Base-by-base conservation (phyloP, 495 filamentous ascomycete species). In the Amniculicola lignicola region DNA sequence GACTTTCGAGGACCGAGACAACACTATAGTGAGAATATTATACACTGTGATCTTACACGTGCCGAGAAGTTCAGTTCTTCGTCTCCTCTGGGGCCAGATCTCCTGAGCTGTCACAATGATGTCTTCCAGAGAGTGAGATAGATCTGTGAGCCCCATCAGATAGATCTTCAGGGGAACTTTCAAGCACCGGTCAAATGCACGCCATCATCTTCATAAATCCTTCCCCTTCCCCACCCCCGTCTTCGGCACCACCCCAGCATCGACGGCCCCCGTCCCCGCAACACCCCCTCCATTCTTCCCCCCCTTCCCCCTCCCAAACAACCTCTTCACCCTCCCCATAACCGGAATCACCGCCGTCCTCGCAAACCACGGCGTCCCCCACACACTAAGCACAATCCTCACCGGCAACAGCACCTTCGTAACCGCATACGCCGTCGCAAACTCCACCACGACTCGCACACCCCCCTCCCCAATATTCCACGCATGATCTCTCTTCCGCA, bases 281-380 rank as follows among this genome's bases (percentile, higher is more conserved):
- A 36, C 66, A 11, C 31, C 45, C 9, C 27, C 14, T 24, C 9
- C 22, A 1, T 21, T 16, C 39, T 66, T 51, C 69, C 15, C 57
- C 64, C 45, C 57, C 72, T 48, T 61, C 10, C 51, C 53, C 14
- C 44, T 68, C 37, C 73, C 46, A 51, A 82, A 72, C 16, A 79
- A 29, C 45, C 67, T 66, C 54, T 61, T 68, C 2, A 74, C 56
- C 19, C 67, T 47, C 24, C 62, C 70, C 19, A 66, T 71, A 5
- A 76, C 35, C 6, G 80, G 78, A 5, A 75, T 72, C 11, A 90
- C 70, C 16, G 85, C 70, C 21, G 77, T 70, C 42, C 83, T 79
- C 16, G 93, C 92, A 77, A 96, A 93, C 91, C 90, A 96, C 36
- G 93, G 93, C 46, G 93, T 96, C 12, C 81, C 85, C 88, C 86